Evolutionary conservation across 2,329 filamentous ascomycete genomes (phyloP).

Genomic region (Monosporascus sp.): DNA sequence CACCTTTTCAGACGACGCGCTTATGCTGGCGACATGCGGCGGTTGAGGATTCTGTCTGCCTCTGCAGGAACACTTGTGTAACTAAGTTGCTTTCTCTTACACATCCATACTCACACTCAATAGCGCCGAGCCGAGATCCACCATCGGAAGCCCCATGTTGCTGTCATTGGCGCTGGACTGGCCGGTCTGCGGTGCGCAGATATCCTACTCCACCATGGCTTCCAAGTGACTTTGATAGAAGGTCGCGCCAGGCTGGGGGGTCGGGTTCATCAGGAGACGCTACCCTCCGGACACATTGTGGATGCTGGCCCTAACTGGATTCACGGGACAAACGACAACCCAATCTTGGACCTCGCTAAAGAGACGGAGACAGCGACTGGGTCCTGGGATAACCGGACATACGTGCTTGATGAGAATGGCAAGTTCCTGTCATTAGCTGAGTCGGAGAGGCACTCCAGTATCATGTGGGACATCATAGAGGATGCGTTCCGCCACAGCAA

Average conservation of each 20-base stretch:
- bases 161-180: conserved; percentile 65
- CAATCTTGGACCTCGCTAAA: conserved; percentile 61
- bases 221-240: conserved; percentile 65
- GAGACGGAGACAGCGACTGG: conserved; percentile 49
- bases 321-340: conserved; percentile 66
- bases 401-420: conserved; percentile 54
- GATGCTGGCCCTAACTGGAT: conserved; percentile 75
- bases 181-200: conserved; percentile 68
- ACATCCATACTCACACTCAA: conserved; percentile 9
- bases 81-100: not conserved
- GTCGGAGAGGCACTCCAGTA: conserved; percentile 40
- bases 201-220: conserved; percentile 57
- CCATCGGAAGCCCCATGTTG: conserved; percentile 46
- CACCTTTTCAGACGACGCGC: not conserved
- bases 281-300: conserved; percentile 41
- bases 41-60: not conserved
- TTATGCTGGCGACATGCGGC: not conserved
- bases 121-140: conserved; percentile 21
- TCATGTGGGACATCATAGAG: conserved; percentile 65
- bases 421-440: conserved; percentile 40
- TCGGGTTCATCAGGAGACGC: conserved; percentile 48
- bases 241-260: conserved; percentile 63
- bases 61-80: not conserved
- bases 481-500: conserved; percentile 65
- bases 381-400: conserved; percentile 46